Percentiles rank a stretch among this genome's conserved stretches.
Evolutionary conservation across 73 alveolate species (phyloP).

Genomic region (Paramecium tetraurelia): DNA sequence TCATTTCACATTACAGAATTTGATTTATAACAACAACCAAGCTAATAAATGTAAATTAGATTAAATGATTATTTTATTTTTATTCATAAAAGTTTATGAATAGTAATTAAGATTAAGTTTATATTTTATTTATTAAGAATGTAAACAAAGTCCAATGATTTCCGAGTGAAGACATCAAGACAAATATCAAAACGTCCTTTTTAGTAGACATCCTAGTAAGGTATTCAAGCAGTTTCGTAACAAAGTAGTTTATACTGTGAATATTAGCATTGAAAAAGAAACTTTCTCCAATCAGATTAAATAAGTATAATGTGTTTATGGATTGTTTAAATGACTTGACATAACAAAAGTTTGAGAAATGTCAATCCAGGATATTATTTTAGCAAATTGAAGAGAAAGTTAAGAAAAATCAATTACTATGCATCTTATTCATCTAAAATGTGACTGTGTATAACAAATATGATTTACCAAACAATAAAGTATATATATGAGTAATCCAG

Average conservation of each 20-base stretch:
- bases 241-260: not conserved
- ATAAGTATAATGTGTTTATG: slow-evolving; percentile 12
- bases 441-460: not conserved
- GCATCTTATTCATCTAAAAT: slow-evolving; percentile 15
- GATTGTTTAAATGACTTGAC: slow-evolving; percentile 47
- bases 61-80: no score
- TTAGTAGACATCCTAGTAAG: not conserved
- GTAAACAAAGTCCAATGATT: slow-evolving; percentile 7
- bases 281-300: slow-evolving; percentile 4
- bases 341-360: slow-evolving; percentile 13
- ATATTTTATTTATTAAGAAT: not conserved
- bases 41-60: no score
- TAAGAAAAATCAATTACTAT: not conserved
- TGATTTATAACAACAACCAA: no score
- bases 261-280: slow-evolving; percentile 1
- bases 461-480: slow-evolving; percentile 42
- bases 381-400: slow-evolving; percentile 23
- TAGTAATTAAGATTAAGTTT: not conserved
- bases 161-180: slow-evolving; percentile 20
- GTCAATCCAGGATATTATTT: not conserved
- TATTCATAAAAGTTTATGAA: not conserved
- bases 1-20: no score
- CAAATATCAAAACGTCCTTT: not conserved
- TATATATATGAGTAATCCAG: not conserved
- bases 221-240: not conserved